Base-by-base conservation (phyloP, 2,329 filamentous ascomycete genomes). In the Calonectria crousiana region DNA sequence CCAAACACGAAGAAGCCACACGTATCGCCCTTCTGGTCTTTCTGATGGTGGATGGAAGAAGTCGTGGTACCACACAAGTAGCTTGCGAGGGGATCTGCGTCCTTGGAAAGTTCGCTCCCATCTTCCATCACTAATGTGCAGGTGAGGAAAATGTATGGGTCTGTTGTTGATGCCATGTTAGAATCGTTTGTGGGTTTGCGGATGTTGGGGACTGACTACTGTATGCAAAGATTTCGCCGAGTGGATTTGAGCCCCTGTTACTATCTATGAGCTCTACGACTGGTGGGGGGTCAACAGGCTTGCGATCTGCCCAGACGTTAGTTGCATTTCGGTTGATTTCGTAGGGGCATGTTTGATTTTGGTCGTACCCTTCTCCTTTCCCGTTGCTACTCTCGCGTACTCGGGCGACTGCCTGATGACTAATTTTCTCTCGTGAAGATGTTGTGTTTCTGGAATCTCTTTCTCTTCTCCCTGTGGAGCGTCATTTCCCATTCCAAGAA, bases 1-100 rank as follows among this genome's bases (percentile, higher is more conserved):
- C 94, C 94, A 84, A 97, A 98, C n/a, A 98, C 93, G 81, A 98
- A 98, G 85, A 95, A 97, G 0, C 93, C 95, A 14, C 94, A 94
- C 84, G 97, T 95, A 86, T 87, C 88, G 81, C 95, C 95, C 80
- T 93, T 89, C 4, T 91, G 89, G 82, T 97, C 94, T 83, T 97
- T 96, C 69, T 97, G 86, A 69, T 94, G 90, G 83, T 97, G 94
- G 64, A 97, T 88, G 11, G 95, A 97, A 2, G 95, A 97, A 6
- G 94, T 93, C 52, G 94, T 87, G 6, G 93, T 94, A 11, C 95
- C 95, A 47, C 92, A 89, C 73, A 95, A 85, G 56, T 90, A 89
- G 74, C 90, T 91, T 66, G 78, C 76, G 56, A 85, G 84, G 36
- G 80, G 71, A 58, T 82, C 80, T 34, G 79, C 68, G 16, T 64